phyloP scores from a whole-genome alignment of 2,329 filamentous ascomycete genomes.

The Pseudonectria buxi region DNA sequence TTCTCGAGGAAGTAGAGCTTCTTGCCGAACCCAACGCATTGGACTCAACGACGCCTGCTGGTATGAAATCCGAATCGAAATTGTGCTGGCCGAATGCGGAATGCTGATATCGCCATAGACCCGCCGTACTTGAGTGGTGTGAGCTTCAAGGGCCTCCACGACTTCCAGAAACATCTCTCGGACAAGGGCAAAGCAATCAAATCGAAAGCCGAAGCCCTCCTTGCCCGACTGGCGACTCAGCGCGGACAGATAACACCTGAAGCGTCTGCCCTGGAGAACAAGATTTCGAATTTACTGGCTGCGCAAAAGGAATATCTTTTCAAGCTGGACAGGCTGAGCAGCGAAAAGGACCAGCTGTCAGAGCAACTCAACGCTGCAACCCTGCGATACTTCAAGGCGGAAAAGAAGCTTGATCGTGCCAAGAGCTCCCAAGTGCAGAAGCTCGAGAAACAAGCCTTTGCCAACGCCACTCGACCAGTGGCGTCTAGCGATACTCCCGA shows the following conservation, averaged over 20 bases:
- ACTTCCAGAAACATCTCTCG: slow-evolving; percentile 77
- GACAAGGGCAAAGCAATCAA: slow-evolving; percentile 71
- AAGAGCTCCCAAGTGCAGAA: slow-evolving; percentile 88
- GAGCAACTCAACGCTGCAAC: slow-evolving; percentile 85
- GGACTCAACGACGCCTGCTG: slow-evolving; percentile 14
- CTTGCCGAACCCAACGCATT: slow-evolving; percentile 44
- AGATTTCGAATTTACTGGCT: slow-evolving; percentile 68
- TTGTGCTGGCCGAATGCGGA: not conserved
- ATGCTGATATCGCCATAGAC: slow-evolving; percentile 33
- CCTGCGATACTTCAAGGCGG: slow-evolving; percentile 86
- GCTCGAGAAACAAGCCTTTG: slow-evolving; percentile 79
- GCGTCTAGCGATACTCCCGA: slow-evolving; percentile 36
- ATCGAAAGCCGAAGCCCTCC: slow-evolving; percentile 63
- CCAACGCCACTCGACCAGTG: slow-evolving; percentile 53
- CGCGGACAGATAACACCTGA: slow-evolving; percentile 58
- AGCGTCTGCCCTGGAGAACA: slow-evolving; percentile 63
- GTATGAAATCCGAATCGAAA: slow-evolving; percentile 14
- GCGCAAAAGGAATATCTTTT: slow-evolving; percentile 74
- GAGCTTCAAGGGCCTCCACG: slow-evolving; percentile 55
- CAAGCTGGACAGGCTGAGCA: slow-evolving; percentile 66
- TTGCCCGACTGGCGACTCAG: slow-evolving; percentile 46
- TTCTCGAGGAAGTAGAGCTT: slow-evolving; percentile 58
- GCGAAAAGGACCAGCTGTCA: slow-evolving; percentile 78
- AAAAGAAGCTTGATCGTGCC: slow-evolving; percentile 85
- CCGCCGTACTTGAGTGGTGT: slow-evolving; percentile 51